phyloP scores from a whole-genome alignment of 441 rosid species.

The Bruguiera hainesii region DNA sequence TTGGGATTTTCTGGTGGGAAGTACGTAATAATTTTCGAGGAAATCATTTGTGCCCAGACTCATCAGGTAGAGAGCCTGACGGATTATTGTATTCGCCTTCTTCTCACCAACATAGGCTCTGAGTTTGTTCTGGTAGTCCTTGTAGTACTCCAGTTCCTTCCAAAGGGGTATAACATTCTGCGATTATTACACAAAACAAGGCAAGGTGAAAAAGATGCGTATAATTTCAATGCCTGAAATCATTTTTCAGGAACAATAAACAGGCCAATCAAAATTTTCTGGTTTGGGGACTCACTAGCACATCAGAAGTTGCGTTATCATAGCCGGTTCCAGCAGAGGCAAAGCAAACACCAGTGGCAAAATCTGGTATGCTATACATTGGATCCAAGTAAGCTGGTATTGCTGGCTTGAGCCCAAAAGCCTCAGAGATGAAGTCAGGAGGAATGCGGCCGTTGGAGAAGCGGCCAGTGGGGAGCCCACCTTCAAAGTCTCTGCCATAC shows the following conservation, averaged over 20 bases:
- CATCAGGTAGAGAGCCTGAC: slow-evolving; percentile 44
- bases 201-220: background rate
- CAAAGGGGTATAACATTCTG: slow-evolving; percentile 66
- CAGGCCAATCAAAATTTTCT: background rate
- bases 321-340: slow-evolving; percentile 84
- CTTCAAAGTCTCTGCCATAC: slow-evolving; percentile 68
- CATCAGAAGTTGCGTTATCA: slow-evolving; percentile 55
- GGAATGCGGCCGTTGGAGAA: slow-evolving; percentile 64
- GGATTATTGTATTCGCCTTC: slow-evolving; percentile 33
- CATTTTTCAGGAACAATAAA: background rate
- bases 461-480: slow-evolving; percentile 55
- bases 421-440: slow-evolving; percentile 62
- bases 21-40: slow-evolving; percentile 54
- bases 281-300: slow-evolving; percentile 41
- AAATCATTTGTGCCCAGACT: slow-evolving; percentile 75
- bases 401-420: slow-evolving; percentile 54
- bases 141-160: slow-evolving; percentile 54
- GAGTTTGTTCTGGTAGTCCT: slow-evolving; percentile 45
- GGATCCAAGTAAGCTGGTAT: slow-evolving; percentile 79
- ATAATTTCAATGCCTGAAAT: background rate
- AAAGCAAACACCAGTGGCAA: slow-evolving; percentile 65
- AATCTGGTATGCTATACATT: slow-evolving; percentile 44
- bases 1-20: slow-evolving; percentile 34
- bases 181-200: background rate
- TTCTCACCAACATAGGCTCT: slow-evolving; percentile 35